phyloP scores from a whole-genome alignment of 1,139 yeast genomes.

The Yamadazyma dendronema region DNA sequence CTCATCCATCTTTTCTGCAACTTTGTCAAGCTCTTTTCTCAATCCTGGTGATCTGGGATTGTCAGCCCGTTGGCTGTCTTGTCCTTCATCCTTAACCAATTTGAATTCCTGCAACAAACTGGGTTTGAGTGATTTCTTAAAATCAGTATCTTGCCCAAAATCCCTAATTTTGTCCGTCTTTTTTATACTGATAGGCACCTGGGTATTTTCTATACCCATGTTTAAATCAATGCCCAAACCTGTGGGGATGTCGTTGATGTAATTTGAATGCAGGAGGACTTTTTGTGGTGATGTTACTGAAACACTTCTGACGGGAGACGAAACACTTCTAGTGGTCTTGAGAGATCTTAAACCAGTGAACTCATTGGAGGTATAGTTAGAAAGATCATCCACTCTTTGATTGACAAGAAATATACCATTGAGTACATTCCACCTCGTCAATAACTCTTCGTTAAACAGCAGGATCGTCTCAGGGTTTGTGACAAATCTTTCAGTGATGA shows the following conservation, averaged over 20 bases:
- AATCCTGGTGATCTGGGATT: too few relatives aligned
- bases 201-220: conserved; percentile 28
- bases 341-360: conserved; percentile 20
- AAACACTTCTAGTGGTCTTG: conserved; percentile 14
- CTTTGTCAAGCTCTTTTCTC: too few relatives aligned
- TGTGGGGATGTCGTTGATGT: conserved; percentile 7
- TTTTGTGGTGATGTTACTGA: conserved; percentile 9
- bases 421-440: conserved; percentile 34
- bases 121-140: conserved; percentile 10
- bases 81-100: neutral
- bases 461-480: conserved; percentile 19
- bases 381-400: conserved; percentile 11
- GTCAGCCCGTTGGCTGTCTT: too few relatives aligned
- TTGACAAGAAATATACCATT: conserved; percentile 20
- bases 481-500: conserved; percentile 27
- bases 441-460: conserved; percentile 24
- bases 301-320: conserved; percentile 8
- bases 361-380: conserved; percentile 11
- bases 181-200: conserved; percentile 35
- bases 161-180: conserved; percentile 32
- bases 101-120: conserved; percentile 14
- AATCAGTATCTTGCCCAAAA: conserved; percentile 15
- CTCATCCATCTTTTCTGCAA: too few relatives aligned
- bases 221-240: conserved; percentile 40
- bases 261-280: neutral